A percentile compares a stretch with the other conserved stretches of the same genome.
phyloP scores from a whole-genome alignment of 257 asterid genomes.

The Verbascum thapsus region DNA sequence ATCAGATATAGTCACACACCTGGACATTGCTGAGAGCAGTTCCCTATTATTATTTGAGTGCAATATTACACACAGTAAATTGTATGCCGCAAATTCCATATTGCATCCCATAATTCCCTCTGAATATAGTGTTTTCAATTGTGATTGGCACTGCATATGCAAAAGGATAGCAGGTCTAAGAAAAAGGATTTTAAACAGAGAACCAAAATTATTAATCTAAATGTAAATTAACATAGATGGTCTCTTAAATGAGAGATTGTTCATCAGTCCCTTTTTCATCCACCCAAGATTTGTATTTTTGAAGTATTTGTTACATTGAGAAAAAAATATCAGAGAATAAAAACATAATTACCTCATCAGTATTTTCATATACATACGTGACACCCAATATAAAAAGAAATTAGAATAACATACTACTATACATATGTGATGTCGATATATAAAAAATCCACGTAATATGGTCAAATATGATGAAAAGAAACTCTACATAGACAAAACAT shows the following conservation, averaged over 20 bases:
- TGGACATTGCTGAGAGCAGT: constrained; percentile 94
- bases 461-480: no score
- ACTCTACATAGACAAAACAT: background rate
- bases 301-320: background rate
- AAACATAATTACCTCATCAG: background rate
- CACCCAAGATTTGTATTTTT: background rate
- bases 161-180: constrained; percentile 29
- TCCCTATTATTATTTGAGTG: constrained; percentile 93
- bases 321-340: background rate
- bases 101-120: constrained; percentile 93
- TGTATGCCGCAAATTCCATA: constrained; percentile 93
- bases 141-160: constrained; percentile 93
- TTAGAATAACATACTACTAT: no score
- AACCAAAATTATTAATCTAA: background rate
- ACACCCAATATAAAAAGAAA: background rate
- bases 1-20: constrained; percentile 50
- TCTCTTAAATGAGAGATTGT: constrained; percentile 1
- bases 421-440: no score
- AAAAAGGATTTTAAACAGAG: constrained; percentile 22
- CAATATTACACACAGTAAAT: constrained; percentile 82
- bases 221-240: constrained; percentile 1
- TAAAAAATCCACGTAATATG: no score
- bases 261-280: constrained; percentile 5
- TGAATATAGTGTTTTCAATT: constrained; percentile 84
- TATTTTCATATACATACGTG: background rate